phyloP scores from a whole-genome alignment of 768 basidiomycete genomes.

The Boletellus ananas region DNA sequence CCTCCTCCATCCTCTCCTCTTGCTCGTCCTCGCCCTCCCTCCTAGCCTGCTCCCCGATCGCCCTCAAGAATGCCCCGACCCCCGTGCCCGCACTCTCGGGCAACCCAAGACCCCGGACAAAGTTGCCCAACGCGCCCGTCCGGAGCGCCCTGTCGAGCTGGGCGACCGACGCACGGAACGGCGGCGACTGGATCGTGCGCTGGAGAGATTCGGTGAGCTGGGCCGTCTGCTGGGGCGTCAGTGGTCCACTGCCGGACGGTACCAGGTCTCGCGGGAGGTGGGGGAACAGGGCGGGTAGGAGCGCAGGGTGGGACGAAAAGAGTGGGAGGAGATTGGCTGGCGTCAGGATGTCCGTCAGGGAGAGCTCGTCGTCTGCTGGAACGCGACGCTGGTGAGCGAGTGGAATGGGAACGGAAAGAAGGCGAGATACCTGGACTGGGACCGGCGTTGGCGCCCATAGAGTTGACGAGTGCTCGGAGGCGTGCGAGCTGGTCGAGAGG shows the following conservation, averaged over 20 bases:
- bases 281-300: conserved; percentile 70
- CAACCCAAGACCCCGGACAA: conserved; percentile 76
- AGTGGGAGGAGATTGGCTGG: conserved; percentile 69
- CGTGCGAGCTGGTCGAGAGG: conserved; percentile 58
- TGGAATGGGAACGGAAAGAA: not conserved
- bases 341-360: conserved; percentile 74
- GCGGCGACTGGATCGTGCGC: conserved; percentile 75
- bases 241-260: conserved; percentile 57
- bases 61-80: conserved; percentile 74
- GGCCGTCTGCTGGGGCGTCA: conserved; percentile 21
- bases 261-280: conserved; percentile 71
- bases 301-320: conserved; percentile 63
- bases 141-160: conserved; percentile 82
- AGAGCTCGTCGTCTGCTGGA: conserved; percentile 42
- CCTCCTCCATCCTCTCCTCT: conserved; percentile 75
- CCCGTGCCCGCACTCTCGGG: conserved; percentile 82
- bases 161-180: conserved; percentile 74
- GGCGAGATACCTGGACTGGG: conserved; percentile 13
- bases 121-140: conserved; percentile 70
- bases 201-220: conserved; percentile 53
- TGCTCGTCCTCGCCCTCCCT: conserved; percentile 34
- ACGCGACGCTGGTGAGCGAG: conserved; percentile 5
- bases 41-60: conserved; percentile 71
- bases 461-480: conserved; percentile 51
- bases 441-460: conserved; percentile 36